These are phyloP conservation scores for Leptographium procerum DNA, from an alignment of 2,329 filamentous ascomycete species.

Conservation along the genomic window DNA sequence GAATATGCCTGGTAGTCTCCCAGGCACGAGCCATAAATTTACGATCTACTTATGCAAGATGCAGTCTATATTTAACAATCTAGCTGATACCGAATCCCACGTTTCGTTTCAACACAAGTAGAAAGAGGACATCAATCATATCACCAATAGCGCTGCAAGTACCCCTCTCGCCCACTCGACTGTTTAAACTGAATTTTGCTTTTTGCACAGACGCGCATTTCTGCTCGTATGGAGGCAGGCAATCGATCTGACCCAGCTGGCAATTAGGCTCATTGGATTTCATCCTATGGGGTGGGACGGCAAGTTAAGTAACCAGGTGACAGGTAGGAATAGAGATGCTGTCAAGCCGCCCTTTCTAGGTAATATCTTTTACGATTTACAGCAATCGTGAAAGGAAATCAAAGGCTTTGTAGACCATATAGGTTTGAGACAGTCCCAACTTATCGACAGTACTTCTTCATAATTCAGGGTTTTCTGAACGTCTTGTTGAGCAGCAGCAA, in stretches of 20 bases:
- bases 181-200: too few relatives aligned
- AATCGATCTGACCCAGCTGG: too few relatives aligned
- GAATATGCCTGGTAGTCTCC: slow-evolving; percentile 14
- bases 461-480: too few relatives aligned
- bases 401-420: background rate
- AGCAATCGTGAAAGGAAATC: background rate
- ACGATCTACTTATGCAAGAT: background rate
- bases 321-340: background rate
- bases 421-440: background rate
- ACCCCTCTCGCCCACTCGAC: too few relatives aligned
- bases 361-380: background rate
- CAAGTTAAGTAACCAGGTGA: background rate
- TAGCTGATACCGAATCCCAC: background rate
- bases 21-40: background rate
- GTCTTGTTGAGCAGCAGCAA: too few relatives aligned
- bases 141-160: too few relatives aligned
- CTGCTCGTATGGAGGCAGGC: too few relatives aligned
- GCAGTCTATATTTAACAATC: too few relatives aligned
- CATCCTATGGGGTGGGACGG: background rate
- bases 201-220: too few relatives aligned
- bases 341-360: background rate
- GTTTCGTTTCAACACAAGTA: too few relatives aligned
- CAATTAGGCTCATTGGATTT: too few relatives aligned
- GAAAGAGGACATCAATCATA: too few relatives aligned
- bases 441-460: background rate